Evolutionary conservation across 768 basidiomycete genomes (phyloP).

Genomic region (Hericium rajendrae): DNA sequence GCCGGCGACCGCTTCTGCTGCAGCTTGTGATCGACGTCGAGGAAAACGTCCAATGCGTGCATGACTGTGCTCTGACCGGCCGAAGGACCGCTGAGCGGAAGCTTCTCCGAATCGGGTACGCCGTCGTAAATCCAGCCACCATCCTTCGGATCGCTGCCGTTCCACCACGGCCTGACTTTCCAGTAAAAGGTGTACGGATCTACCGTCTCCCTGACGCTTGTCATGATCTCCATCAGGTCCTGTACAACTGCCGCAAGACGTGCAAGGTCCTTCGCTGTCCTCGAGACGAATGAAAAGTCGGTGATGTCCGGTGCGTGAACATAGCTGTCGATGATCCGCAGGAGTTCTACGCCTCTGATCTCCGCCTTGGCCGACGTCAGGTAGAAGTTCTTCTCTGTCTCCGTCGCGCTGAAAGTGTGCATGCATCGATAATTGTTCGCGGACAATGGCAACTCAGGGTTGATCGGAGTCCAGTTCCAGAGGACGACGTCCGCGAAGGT

Average conservation of each 20-base stretch:
- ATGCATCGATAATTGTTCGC: conserved; percentile 65
- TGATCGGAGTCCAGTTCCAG: conserved; percentile 74
- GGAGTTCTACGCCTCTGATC: conserved; percentile 75
- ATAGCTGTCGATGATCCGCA: conserved; percentile 84
- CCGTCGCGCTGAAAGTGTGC: conserved; percentile 74
- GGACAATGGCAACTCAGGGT: conserved; percentile 49
- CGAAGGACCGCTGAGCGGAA: conserved; percentile 79
- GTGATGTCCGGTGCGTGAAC: conserved; percentile 61
- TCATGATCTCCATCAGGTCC: conserved; percentile 61
- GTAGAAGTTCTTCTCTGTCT: conserved; percentile 84
- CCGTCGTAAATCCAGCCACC: conserved; percentile 75
- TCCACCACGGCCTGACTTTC: conserved; percentile 87
- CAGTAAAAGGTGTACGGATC: conserved; percentile 87
- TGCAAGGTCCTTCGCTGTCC: conserved; percentile 63
- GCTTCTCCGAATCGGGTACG: conserved; percentile 42
- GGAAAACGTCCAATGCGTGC: conserved; percentile 76
- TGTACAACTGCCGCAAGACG: conserved; percentile 63
- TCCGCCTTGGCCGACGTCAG: conserved; percentile 76
- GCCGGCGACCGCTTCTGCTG: conserved; percentile 57
- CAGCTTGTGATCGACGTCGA: conserved; percentile 84
- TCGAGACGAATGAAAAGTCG: conserved; percentile 52
- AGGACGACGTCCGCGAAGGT: conserved; percentile 96
- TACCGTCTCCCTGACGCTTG: conserved; percentile 57
- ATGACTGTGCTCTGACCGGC: conserved; percentile 93
- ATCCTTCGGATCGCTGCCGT: conserved; percentile 56